Base-by-base conservation (phyloP, 352 stramenopile species). In the Globisporangium nagaii region DNA sequence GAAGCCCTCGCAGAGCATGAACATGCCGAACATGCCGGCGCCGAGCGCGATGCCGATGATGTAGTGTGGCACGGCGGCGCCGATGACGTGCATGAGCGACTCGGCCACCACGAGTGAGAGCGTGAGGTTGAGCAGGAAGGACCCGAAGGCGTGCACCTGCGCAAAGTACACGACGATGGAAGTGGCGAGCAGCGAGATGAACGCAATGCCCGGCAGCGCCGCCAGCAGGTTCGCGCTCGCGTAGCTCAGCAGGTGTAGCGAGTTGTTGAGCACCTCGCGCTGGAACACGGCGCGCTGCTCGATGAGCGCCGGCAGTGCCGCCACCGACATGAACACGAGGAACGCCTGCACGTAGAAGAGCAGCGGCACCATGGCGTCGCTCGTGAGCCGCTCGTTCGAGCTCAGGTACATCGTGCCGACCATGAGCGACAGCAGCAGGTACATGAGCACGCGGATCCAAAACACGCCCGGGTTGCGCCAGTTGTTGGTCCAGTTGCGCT, bases 331-430 rank as follows among this genome's bases (percentile, higher is more conserved):
- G 66, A 95, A 96, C 27, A 94, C 83, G 47, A 96, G 68, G 58
- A 97, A 97, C 9, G 86, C 85, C 45, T 92, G 80, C 12, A 93
- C 75, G 71, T 94, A 96, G 65, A 96, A 96, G 13, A 96, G 64
- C 25, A 96, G 61, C 12, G 85, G 73, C 10, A 88, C 71, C 41
- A 82, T 71, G 0, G 63, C 57, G 0, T 60, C 41, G n/a, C 54
- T 60, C 11, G 66, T 69, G 43, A 75, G 66, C 3, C 60, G 17
- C 22, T 60, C 35, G 56, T 75, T 79, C 7, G 78, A 69, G 15
- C 58, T 69, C 36, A 86, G 45, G 58, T 86, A 90, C 75, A 92
- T 88, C 9, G 79, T 84, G 34, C 82, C 79, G 30, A 88, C 66
- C 76, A 88, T 84, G 58, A 92, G 58, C 28, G 73, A 84, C 15